These are phyloP conservation scores for Rugonectria rugulosa DNA, from an alignment of 2,329 filamentous ascomycete genomes.

Conservation along the genomic window DNA sequence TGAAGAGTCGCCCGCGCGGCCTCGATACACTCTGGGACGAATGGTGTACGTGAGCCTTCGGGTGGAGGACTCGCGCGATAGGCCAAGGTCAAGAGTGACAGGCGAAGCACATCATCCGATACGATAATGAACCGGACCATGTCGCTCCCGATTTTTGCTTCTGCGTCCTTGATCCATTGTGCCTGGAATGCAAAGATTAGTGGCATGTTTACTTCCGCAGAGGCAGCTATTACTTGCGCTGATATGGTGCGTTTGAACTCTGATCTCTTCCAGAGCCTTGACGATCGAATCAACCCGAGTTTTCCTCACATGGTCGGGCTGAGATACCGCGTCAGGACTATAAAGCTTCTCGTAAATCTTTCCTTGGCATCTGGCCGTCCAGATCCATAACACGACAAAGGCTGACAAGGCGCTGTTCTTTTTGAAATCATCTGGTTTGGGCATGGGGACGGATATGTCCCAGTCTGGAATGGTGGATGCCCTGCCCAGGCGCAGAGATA, in stretches of 20 bases:
- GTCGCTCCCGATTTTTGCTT: constrained; percentile 35
- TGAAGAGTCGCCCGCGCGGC: constrained; percentile 51
- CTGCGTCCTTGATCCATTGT: constrained; percentile 35
- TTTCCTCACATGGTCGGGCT: constrained; percentile 43
- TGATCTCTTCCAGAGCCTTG: constrained; percentile 42
- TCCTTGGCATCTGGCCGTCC: constrained; percentile 61
- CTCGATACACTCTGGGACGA: constrained; percentile 52
- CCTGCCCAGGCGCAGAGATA: constrained; percentile 62
- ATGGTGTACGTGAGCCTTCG: constrained; percentile 42
- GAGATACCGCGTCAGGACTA: constrained; percentile 48
- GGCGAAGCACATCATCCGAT: constrained; percentile 52
- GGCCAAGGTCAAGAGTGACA: constrained; percentile 51
- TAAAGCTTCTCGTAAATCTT: constrained; percentile 65
- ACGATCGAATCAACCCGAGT: constrained; percentile 44
- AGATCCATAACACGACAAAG: constrained; percentile 57
- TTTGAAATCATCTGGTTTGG: constrained; percentile 42
- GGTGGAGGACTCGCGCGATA: constrained; percentile 50
- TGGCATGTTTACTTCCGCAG: not conserved
- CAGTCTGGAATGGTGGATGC: constrained; percentile 63
- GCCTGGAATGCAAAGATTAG: constrained; percentile 7
- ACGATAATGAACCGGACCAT: constrained; percentile 47
- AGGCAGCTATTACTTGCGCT: constrained; percentile 21
- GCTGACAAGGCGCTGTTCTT: constrained; percentile 37
- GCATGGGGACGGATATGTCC: constrained; percentile 56
- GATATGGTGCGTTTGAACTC: constrained; percentile 20